Base-by-base conservation (phyloP, 352 stramenopile genomes). In the Pythium guiyangense region DNA sequence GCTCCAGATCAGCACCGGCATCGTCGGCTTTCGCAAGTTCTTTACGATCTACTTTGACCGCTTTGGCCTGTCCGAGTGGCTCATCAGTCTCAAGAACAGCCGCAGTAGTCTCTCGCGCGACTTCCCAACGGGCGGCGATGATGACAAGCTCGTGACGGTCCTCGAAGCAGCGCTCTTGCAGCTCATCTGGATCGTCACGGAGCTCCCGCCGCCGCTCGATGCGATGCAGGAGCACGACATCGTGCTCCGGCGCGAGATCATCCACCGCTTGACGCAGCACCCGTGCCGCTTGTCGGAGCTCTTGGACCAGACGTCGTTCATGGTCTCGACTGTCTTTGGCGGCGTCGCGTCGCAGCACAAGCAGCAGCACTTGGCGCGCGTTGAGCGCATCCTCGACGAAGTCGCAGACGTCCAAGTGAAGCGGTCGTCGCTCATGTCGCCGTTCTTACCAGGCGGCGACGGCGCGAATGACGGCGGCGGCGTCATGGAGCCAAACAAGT, bases 101-200 rank as follows among this genome's bases (percentile, higher is more conserved):
- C 70, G 74, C 18, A 77, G 70, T 31, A 67, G 69, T 11, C 83
- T 68, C 54, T 84, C 69, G n/a, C 74, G 67, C 14, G 71, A 79
- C 35, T 75, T 59, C 10, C 34, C 44, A 10, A 35, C 43, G 10
- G 42, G 40, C 10, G 51, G 71, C 15, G 73, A 76, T 27, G 69
- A 86, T 22, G 81, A 88, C 25, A 92, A 92, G 48, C 62, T 90
- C 15, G 63, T 84, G 2, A 67, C 62, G 2, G 56, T 96, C 34
- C 66, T 93, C 10, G 87, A 96, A 60, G 76, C 86, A 25, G 84
- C 84, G 14, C 60, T 97, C 27, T 57, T 93, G 18, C 72, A 93
- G 60, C 54, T 97, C 20, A 88, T 94, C 52, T 93, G 86, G 81
- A 80, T 96, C 45, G 62, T 90, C 12, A 96, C 88, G 1, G 88